Conservation (phyloP, 352 stramenopile genomes). For the Globisporangium nodosum region DNA sequence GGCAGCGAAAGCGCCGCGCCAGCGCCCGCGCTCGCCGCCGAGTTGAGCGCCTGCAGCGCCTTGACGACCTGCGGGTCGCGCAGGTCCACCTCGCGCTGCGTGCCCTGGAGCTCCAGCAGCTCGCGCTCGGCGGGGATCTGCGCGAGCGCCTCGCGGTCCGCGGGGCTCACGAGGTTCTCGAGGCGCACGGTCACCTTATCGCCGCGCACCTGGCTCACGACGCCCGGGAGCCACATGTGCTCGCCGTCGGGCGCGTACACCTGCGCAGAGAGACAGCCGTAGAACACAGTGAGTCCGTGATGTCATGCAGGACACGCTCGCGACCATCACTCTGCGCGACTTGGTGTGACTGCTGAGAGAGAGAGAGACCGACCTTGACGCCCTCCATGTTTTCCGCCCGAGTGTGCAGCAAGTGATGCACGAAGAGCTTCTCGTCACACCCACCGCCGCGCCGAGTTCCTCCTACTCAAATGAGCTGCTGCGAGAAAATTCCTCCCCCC, state of each 20-base stretch:
- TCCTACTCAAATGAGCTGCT: neutral
- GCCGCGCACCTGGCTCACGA: constrained; percentile 47
- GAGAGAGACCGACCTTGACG: constrained; percentile 24
- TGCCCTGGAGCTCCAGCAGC: constrained; percentile 47
- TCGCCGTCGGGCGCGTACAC: constrained; percentile 72
- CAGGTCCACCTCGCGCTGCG: constrained; percentile 46
- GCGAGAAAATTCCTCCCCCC: neutral
- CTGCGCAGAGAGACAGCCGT: constrained; percentile 17
- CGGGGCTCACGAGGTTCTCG: constrained; percentile 54
- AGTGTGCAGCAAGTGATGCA: too few relatives aligned
- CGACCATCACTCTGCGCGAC: neutral
- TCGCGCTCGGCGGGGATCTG: constrained; percentile 40
- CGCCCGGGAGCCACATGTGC: constrained; percentile 76
- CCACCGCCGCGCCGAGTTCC: too few relatives aligned
- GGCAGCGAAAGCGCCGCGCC: constrained; percentile 33
- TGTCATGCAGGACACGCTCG: too few relatives aligned
- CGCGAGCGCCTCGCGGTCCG: constrained; percentile 34
- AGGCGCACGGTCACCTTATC: constrained; percentile 60
- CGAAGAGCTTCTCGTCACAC: too few relatives aligned
- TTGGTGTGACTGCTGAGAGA: too few relatives aligned
- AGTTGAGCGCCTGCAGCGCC: constrained; percentile 55
- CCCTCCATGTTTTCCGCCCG: constrained; percentile 32
- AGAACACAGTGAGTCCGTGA: neutral
- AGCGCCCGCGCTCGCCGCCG: constrained; percentile 20
- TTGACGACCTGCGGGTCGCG: constrained; percentile 49